Conservation (phyloP, 148 eudicot genomes). For the Camellia granthamiana region DNA sequence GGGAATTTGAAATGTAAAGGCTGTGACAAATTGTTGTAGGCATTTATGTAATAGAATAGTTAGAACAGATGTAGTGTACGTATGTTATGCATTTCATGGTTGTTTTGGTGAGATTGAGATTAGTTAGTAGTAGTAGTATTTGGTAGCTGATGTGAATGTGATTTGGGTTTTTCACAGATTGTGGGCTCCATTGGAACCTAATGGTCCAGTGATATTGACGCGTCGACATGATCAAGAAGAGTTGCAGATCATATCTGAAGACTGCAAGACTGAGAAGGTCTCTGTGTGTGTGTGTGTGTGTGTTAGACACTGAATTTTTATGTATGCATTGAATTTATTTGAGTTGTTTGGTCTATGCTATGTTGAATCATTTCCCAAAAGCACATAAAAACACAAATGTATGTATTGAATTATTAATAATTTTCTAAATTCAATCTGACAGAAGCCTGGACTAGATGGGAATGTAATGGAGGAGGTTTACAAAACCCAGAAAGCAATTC, state of each 20-base stretch:
- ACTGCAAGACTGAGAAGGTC: constrained; percentile 61
- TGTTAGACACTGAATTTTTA: neutral
- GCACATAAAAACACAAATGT: too few relatives aligned
- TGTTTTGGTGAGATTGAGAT: neutral
- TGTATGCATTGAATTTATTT: neutral
- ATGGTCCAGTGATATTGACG: constrained; percentile 48
- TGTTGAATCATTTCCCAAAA: neutral
- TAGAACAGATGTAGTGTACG: neutral
- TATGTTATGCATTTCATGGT: neutral
- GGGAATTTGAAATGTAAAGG: too few relatives aligned
- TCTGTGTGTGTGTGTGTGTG: constrained; percentile 33
- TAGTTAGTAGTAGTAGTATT: constrained; percentile 1
- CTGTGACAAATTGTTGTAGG: too few relatives aligned
- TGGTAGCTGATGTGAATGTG: neutral
- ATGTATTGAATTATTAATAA: neutral
- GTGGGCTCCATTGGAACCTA: constrained; percentile 66
- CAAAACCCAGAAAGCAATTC: constrained; percentile 75
- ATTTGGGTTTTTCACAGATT: constrained; percentile 31
- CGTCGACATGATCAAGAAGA: constrained; percentile 64
- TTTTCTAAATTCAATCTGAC: constrained; percentile 20
- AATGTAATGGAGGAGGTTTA: constrained; percentile 75
- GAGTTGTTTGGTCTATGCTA: neutral
- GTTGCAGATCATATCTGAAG: constrained; percentile 63
- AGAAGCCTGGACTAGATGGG: constrained; percentile 57
- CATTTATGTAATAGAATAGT: too few relatives aligned